These are phyloP conservation scores for Nannochloropsis oceanica DNA, from an alignment of 108 stramenopile genomes.

Conservation along the genomic window DNA sequence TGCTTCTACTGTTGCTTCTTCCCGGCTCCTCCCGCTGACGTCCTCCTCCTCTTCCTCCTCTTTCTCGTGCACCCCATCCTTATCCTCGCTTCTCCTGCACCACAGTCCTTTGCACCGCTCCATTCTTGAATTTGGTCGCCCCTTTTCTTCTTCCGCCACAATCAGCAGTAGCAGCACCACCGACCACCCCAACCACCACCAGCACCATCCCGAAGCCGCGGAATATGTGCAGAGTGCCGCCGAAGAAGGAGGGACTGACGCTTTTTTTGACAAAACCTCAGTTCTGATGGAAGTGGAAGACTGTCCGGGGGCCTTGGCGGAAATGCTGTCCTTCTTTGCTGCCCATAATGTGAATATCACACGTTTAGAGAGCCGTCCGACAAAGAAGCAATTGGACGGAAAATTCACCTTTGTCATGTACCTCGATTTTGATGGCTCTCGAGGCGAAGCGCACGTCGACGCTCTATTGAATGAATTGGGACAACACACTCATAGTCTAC, in stretches of 20 bases:
- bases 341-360: slow-evolving; percentile 78
- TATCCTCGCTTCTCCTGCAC: too few relatives aligned
- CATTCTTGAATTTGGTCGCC: too few relatives aligned
- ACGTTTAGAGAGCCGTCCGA: slow-evolving; percentile 68
- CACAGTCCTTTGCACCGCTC: too few relatives aligned
- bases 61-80: too few relatives aligned
- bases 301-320: slow-evolving; percentile 65
- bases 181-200: not conserved
- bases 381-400: not conserved
- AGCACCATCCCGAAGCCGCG: not conserved
- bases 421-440: slow-evolving; percentile 55
- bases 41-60: too few relatives aligned
- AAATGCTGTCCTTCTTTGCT: slow-evolving; percentile 71
- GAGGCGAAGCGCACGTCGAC: slow-evolving; percentile 45
- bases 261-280: slow-evolving; percentile 20
- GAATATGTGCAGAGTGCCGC: not conserved
- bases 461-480: slow-evolving; percentile 42
- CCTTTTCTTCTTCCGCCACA: not conserved
- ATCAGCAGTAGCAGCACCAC: not conserved
- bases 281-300: slow-evolving; percentile 66
- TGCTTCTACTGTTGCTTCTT: too few relatives aligned
- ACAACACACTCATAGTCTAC: slow-evolving; percentile 46
- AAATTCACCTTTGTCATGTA: slow-evolving; percentile 56
- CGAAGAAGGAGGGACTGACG: not conserved
- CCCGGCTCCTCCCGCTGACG: too few relatives aligned